phyloP scores from a whole-genome alignment of 805 yeast species.

The Myxozyma lipomycoides region DNA sequence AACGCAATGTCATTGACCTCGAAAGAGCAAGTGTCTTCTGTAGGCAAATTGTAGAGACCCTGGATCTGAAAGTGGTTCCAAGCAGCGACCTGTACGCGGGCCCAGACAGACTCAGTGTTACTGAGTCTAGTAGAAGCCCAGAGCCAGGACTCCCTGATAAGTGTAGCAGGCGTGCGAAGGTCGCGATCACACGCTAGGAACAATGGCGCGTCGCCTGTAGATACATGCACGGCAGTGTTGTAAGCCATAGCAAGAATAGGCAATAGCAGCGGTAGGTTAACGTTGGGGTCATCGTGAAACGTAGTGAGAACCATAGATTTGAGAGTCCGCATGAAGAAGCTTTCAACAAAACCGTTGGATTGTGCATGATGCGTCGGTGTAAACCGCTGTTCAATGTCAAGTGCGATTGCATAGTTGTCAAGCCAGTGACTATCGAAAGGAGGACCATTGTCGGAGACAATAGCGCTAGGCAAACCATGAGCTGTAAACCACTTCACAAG shows the following conservation, averaged over 20 bases:
- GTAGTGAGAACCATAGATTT: background rate
- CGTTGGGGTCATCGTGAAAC: background rate
- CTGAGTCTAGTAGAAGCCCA: background rate
- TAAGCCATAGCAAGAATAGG: background rate
- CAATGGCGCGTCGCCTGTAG: too few relatives aligned
- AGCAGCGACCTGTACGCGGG: background rate
- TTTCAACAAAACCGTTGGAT: background rate
- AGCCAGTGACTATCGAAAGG: background rate
- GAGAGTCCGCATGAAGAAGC: background rate
- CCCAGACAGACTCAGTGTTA: background rate
- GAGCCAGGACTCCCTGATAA: background rate
- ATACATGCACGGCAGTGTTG: too few relatives aligned
- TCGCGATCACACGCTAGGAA: background rate
- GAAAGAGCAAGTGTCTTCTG: background rate
- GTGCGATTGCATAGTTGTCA: background rate
- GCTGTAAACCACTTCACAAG: background rate
- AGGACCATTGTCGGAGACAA: background rate
- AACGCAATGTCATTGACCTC: background rate
- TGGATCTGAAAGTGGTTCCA: background rate
- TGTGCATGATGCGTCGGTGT: background rate
- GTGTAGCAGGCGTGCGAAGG: background rate
- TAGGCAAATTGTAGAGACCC: too few relatives aligned
- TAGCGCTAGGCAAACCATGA: background rate
- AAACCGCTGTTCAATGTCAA: background rate
- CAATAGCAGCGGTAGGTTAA: background rate